phyloP scores from a whole-genome alignment of 2,329 filamentous ascomycete genomes.

The Pestalotiopsis sp. region DNA sequence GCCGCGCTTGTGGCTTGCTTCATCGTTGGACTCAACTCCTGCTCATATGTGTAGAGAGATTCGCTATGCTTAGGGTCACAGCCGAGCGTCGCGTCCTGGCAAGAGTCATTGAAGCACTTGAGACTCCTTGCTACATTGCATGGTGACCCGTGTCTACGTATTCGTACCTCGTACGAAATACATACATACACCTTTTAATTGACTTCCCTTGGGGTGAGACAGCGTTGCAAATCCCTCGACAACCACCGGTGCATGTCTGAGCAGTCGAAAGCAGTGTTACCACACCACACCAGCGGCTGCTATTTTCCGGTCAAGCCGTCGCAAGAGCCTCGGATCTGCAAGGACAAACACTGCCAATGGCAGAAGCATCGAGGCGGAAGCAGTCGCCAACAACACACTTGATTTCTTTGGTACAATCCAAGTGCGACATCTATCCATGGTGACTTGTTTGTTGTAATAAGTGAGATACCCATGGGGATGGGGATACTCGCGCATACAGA shows the following conservation, averaged over 20 bases:
- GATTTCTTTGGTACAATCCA: neutral
- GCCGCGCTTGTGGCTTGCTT: slow-evolving; percentile 3
- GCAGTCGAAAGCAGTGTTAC: neutral
- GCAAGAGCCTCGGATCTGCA: slow-evolving; percentile 3
- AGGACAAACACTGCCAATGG: neutral
- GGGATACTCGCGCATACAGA: neutral
- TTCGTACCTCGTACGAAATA: neutral
- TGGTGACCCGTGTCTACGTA: neutral
- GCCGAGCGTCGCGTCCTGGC: no score
- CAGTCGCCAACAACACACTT: neutral
- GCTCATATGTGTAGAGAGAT: neutral
- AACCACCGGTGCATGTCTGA: neutral
- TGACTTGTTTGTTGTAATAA: neutral
- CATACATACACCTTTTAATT: neutral
- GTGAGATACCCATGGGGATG: neutral
- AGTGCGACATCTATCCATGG: neutral
- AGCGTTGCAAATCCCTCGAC: neutral
- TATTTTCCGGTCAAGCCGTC: neutral
- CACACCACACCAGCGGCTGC: neutral
- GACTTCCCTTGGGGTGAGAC: neutral
- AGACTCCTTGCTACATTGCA: neutral
- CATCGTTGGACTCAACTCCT: neutral
- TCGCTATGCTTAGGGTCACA: neutral
- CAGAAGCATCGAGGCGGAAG: neutral
- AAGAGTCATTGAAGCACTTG: neutral